A percentile compares a stretch with the other conserved stretches of the same genome.
Evolutionary conservation across 768 basidiomycete species (phyloP).

Genomic region (Phylloporus arenicola): DNA sequence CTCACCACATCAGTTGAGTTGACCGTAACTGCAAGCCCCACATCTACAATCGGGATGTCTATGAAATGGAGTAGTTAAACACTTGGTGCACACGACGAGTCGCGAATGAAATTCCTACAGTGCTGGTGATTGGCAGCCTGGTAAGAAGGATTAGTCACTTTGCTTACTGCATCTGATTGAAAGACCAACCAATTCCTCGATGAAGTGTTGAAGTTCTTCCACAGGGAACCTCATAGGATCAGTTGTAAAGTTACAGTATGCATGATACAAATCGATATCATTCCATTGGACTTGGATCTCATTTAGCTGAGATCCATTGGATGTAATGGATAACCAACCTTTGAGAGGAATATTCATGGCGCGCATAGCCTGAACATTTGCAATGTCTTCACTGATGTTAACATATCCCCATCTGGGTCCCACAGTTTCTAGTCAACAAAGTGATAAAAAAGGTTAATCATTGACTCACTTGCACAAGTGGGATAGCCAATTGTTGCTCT

Average conservation of each 20-base stretch:
- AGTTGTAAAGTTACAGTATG: slow-evolving; percentile 61
- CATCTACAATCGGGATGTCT: slow-evolving; percentile 73
- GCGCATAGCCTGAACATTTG: slow-evolving; percentile 53
- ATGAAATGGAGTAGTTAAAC: background rate
- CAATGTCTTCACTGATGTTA: slow-evolving; percentile 52
- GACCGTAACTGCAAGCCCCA: slow-evolving; percentile 49
- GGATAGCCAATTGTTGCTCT: slow-evolving; percentile 61
- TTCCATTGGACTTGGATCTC: slow-evolving; percentile 61
- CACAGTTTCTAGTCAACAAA: background rate
- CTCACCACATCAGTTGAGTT: slow-evolving; percentile 61
- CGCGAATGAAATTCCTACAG: slow-evolving; percentile 14
- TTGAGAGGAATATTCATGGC: slow-evolving; percentile 74
- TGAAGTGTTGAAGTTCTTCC: slow-evolving; percentile 51
- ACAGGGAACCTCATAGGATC: slow-evolving; percentile 61
- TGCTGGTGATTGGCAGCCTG: slow-evolving; percentile 28
- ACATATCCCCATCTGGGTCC: slow-evolving; percentile 40
- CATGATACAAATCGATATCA: slow-evolving; percentile 70
- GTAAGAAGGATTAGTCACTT: slow-evolving; percentile 1
- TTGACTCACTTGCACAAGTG: slow-evolving; percentile 47
- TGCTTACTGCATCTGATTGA: slow-evolving; percentile 4
- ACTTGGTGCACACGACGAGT: background rate
- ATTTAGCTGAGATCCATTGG: background rate
- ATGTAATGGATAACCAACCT: slow-evolving; percentile 34
- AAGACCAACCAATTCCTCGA: slow-evolving; percentile 47
- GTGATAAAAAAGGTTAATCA: slow-evolving; percentile 1